These are phyloP conservation scores for Pseudogymnoascus sp. DNA, from an alignment of 2,329 filamentous ascomycete species.

Conservation along the genomic window DNA sequence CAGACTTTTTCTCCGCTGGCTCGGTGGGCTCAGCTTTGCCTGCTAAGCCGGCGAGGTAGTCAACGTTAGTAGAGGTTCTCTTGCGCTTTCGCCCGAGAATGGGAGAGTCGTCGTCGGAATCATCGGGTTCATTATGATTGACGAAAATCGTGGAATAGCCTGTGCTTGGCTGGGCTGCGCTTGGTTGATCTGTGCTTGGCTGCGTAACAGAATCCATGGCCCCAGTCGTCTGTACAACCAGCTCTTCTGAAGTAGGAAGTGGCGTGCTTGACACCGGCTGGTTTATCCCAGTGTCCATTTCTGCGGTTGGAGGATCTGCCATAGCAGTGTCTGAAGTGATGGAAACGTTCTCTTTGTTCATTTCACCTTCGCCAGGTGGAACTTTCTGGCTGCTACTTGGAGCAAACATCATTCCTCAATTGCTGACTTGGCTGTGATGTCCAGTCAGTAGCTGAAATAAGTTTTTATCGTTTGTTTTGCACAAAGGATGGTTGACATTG, in stretches of 20 bases:
- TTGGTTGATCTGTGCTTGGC: neutral
- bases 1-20: neutral
- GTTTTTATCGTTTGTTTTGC: neutral
- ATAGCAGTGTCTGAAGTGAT: neutral
- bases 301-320: no score
- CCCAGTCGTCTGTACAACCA: neutral
- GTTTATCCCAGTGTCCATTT: neutral
- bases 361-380: neutral
- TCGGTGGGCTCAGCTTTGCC: neutral
- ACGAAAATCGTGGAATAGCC: constrained; percentile 19
- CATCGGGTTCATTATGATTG: constrained; percentile 25
- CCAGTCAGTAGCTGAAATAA: neutral
- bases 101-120: constrained; percentile 28
- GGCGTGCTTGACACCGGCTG: neutral
- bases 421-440: neutral
- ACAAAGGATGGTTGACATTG: neutral
- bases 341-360: neutral
- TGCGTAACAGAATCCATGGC: neutral
- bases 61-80: constrained; percentile 40
- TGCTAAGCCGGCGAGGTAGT: neutral
- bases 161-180: neutral
- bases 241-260: neutral
- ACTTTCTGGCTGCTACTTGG: neutral
- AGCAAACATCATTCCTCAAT: neutral
- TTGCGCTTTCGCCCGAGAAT: constrained; percentile 50